Evolutionary conservation across 768 basidiomycete genomes (phyloP).

Genomic region (Tricholoma matsutake): DNA sequence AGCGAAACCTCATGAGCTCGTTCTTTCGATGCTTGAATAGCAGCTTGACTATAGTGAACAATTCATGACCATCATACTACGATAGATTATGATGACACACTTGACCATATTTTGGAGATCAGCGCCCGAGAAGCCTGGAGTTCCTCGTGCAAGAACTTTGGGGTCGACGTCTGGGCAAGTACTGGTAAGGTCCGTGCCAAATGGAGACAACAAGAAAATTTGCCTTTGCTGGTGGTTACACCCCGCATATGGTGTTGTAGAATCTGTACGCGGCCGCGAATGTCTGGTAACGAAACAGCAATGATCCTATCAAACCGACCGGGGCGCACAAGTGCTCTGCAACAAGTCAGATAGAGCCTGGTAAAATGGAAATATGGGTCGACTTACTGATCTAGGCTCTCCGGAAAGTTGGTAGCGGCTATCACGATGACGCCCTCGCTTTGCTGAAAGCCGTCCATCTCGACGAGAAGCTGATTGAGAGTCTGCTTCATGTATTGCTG

Average conservation of each 20-base stretch:
- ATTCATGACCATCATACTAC: conserved; percentile 6
- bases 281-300: conserved; percentile 91
- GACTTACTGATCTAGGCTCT: conserved; percentile 84
- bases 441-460: conserved; percentile 96
- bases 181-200: conserved; percentile 10
- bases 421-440: conserved; percentile 94
- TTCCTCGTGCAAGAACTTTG: conserved; percentile 87
- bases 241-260: conserved; percentile 87
- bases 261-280: conserved; percentile 92
- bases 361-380: background rate
- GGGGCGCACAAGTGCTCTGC: conserved; percentile 89
- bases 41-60: conserved; percentile 61
- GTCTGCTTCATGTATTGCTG: conserved; percentile 93
- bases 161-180: conserved; percentile 67
- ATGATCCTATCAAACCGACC: conserved; percentile 95
- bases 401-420: conserved; percentile 97
- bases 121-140: conserved; percentile 95
- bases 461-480: conserved; percentile 92
- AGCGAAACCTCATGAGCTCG: conserved; percentile 65
- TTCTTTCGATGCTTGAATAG: conserved; percentile 91
- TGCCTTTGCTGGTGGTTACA: conserved; percentile 61
- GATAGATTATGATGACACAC: conserved; percentile 38
- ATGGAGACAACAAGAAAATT: conserved; percentile 11
- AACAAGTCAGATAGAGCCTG: conserved; percentile 7
- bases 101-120: conserved; percentile 98